A percentile compares a stretch with the other conserved stretches of the same genome.
phyloP scores from a whole-genome alignment of 148 eudicot genomes.

The Beta vulgaris region DNA sequence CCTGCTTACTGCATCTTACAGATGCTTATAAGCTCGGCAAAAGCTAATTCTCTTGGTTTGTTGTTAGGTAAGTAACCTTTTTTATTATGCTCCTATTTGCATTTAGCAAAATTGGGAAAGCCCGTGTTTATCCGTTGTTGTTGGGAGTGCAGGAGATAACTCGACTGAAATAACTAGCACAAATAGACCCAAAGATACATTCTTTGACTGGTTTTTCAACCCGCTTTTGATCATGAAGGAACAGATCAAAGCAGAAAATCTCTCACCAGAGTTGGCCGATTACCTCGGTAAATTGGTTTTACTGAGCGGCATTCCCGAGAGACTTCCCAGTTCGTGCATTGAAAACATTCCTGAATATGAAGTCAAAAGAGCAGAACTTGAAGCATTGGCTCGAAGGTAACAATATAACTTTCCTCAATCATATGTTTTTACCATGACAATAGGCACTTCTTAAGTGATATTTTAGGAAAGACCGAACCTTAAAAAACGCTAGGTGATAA shows the following conservation, averaged over 20 bases:
- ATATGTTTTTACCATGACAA: neutral
- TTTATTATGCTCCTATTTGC: neutral
- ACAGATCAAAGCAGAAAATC: constrained; percentile 79
- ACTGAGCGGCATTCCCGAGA: constrained; percentile 50
- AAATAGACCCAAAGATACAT: constrained; percentile 72
- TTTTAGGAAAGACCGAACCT: neutral
- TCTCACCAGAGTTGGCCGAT: constrained; percentile 59
- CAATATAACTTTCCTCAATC: neutral
- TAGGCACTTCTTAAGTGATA: neutral
- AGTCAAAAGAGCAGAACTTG: constrained; percentile 69
- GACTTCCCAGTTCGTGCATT: constrained; percentile 41
- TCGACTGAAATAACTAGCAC: constrained; percentile 67
- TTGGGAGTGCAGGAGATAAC: constrained; percentile 54
- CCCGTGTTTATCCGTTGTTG: neutral
- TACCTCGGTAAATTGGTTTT: constrained; percentile 67
- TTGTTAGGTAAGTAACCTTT: constrained; percentile 53
- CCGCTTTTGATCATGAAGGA: constrained; percentile 86
- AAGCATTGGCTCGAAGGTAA: constrained; percentile 93
- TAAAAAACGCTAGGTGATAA: no score
- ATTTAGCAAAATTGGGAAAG: neutral
- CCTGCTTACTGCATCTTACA: constrained; percentile 77
- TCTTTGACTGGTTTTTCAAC: constrained; percentile 84
- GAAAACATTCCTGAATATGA: constrained; percentile 56
- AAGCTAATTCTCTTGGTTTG: constrained; percentile 63
- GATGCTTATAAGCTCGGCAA: constrained; percentile 69